These are phyloP conservation scores for Metarhizium brunneum DNA, from an alignment of 2,329 filamentous ascomycete genomes.

Conservation along the genomic window DNA sequence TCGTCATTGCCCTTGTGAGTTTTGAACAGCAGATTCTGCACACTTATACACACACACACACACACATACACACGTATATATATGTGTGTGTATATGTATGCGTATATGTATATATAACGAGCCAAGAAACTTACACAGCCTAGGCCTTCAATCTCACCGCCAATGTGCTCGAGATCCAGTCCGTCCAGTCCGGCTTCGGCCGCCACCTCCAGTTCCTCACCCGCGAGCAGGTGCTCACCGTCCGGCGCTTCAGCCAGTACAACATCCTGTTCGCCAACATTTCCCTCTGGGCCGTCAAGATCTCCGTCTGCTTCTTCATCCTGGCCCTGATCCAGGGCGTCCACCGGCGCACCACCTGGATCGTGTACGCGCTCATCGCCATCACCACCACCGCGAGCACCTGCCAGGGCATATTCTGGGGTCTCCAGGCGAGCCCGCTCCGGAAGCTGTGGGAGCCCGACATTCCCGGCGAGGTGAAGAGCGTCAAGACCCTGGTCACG, in stretches of 20 bases:
- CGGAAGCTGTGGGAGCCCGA: no score
- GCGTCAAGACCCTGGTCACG: no score
- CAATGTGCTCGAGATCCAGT: neutral
- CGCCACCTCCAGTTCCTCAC: neutral
- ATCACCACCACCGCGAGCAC: neutral
- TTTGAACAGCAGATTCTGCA: no score
- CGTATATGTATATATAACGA: no score
- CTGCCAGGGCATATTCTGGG: neutral
- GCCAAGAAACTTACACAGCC: no score
- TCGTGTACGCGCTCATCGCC: neutral
- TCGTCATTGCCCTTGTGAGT: neutral
- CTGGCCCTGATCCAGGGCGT: neutral
- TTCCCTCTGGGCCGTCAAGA: neutral
- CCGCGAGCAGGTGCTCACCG: neutral
- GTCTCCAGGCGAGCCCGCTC: no score
- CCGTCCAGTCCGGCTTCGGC: neutral
- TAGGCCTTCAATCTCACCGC: neutral
- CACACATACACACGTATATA: no score
- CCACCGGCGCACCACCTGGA: neutral
- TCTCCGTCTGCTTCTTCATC: neutral
- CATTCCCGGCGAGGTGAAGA: no score
- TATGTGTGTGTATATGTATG: no score
- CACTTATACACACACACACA: no score
- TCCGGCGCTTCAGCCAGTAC: neutral
- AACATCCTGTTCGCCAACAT: neutral